phyloP scores from a whole-genome alignment of 805 yeast species.

The Kluyveromyces nonfermentans region DNA sequence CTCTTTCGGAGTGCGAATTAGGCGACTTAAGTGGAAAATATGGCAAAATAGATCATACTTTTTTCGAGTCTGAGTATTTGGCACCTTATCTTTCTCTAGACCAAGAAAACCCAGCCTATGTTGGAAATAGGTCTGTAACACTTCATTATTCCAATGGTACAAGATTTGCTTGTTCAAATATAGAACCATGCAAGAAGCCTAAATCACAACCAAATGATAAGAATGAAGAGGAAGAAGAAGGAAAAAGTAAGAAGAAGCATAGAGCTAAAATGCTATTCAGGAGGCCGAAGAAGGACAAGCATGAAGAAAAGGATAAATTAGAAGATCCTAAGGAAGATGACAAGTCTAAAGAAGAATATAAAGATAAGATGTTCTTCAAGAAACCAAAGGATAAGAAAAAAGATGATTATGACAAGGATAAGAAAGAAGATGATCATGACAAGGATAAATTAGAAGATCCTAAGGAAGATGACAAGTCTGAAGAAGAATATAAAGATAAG shows the following conservation, averaged over 20 bases:
- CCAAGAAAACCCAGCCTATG: conserved; percentile 43
- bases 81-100: conserved; percentile 61
- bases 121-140: conserved; percentile 48
- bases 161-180: conserved; percentile 56
- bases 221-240: not conserved
- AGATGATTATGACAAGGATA: not conserved
- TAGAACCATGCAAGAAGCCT: conserved; percentile 15
- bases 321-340: conserved; percentile 1
- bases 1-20: conserved; percentile 53
- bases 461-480: not conserved
- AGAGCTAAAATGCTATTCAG: not conserved
- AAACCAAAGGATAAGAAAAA: conserved; percentile 1
- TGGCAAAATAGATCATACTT: conserved; percentile 61
- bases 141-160: conserved; percentile 48
- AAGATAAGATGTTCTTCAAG: conserved; percentile 5
- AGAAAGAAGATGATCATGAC: not conserved
- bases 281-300: conserved; percentile 2
- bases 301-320: not conserved
- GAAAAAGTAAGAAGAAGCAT: not conserved
- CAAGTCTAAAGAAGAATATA: not conserved
- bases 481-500: not conserved
- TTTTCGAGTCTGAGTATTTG: conserved; percentile 51
- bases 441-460: conserved; percentile 1
- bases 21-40: conserved; percentile 77
- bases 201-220: not conserved